A percentile compares a stretch with the other conserved stretches of the same genome.
Evolutionary conservation across 2,329 filamentous ascomycete species (phyloP).

Genomic region (Eurotiales sp.): DNA sequence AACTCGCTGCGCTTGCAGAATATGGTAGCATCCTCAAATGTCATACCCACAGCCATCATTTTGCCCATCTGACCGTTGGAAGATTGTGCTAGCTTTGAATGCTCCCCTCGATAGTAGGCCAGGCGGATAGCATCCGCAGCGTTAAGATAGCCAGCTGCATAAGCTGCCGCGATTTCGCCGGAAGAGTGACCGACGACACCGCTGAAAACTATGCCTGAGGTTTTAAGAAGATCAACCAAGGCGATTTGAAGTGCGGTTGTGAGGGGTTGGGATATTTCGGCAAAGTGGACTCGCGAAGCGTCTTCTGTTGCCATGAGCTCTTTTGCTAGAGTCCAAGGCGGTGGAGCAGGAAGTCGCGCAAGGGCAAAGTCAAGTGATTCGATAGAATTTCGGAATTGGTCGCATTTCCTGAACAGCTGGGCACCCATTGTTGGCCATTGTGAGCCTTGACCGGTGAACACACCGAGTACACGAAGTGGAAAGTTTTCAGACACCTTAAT

Average conservation of each 20-base stretch:
- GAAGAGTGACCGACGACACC: conserved; percentile 45
- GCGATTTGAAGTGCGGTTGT: conserved; percentile 21
- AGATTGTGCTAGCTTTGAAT: conserved; percentile 34
- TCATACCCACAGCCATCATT: conserved; percentile 31
- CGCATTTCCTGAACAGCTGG: conserved; percentile 19
- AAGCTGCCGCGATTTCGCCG: conserved; percentile 47
- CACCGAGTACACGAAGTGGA: conserved; percentile 10
- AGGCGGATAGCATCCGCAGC: conserved; percentile 34
- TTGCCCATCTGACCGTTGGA: conserved; percentile 18
- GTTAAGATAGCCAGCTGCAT: conserved; percentile 40
- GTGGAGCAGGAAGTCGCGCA: background rate
- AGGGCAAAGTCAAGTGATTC: conserved; percentile 12
- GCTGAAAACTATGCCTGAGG: conserved; percentile 27
- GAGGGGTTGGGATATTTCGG: conserved; percentile 19
- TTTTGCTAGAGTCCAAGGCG: conserved; percentile 17
- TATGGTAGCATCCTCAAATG: conserved; percentile 31
- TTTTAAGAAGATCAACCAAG: conserved; percentile 17
- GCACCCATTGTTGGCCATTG: conserved; percentile 33
- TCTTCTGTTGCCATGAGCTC: conserved; percentile 19
- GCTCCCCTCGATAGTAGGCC: conserved; percentile 42
- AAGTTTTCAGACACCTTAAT: background rate
- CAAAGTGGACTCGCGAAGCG: conserved; percentile 14
- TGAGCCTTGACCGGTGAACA: conserved; percentile 38
- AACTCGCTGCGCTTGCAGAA: conserved; percentile 20
- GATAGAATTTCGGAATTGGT: conserved; percentile 29